Evolutionary conservation across 352 stramenopile species (phyloP), one percentile per base, ranked within the genome.

Genomic region (Peronospora tabacina): DNA sequence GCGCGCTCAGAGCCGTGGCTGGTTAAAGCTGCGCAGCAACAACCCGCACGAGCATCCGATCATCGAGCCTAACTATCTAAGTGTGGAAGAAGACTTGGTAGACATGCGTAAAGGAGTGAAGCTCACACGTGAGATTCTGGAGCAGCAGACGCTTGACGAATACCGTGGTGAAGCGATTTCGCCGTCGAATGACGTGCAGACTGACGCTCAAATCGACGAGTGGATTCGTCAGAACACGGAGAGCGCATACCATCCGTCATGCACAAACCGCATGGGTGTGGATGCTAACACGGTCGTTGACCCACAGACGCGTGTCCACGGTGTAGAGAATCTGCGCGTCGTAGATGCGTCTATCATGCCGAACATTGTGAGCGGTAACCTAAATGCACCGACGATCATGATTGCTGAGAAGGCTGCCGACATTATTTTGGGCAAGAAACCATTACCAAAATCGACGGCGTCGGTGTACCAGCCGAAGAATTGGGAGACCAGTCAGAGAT

Each of bases 281-380:
- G 69, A 72, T 44, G 67, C 80, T 15, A 85, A 81, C 61, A 83
- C 79, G n/a, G 92, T 97, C 26, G 87, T 98, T 17, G 85, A 97
- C 50, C 69, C 87, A 19, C 49, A 74, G 43, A 86, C 90, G 30
- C 70, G 71, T 12, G 88, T 98, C 17, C 77, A 91, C 41, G 90
- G 87, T 13, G 38, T 97, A 13, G 71, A 95, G 19, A 80, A 83
- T 44, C 67, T 98, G 29, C 81, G 86, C 26, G 66, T 98, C 9
- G 87, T 92, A 2, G 93, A 98, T 57, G 89, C 92, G 24, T 96
- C 84, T 34, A 87, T 97, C 53, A 97, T 98, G 75, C 91, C 91
- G 33, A 93, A 87, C 60, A 96, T 97, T 43, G 71, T 96, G 44
- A 97, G 87, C 44, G 93, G 93, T 37, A 98, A 98, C 59, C 73